A percentile compares a stretch with the other conserved stretches of the same genome.
phyloP scores from a whole-genome alignment of 305 asterid species.

The Coffea humblotiana region DNA sequence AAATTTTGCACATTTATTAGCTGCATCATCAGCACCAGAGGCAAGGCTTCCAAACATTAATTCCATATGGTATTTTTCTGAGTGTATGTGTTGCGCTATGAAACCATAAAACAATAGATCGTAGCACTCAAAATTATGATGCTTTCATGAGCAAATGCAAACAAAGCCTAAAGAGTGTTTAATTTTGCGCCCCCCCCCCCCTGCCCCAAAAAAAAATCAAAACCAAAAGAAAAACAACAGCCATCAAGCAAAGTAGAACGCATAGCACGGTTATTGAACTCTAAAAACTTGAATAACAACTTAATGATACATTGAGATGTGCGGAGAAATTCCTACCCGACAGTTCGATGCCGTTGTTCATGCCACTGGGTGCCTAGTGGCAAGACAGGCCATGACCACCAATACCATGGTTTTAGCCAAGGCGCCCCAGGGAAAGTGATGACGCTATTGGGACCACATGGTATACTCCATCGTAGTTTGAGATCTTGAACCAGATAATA shows the following conservation, averaged over 20 bases:
- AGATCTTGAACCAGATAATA: slow-evolving; percentile 48
- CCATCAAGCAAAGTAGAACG: not conserved
- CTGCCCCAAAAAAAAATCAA: too few relatives aligned
- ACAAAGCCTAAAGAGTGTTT: not conserved
- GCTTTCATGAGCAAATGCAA: not conserved
- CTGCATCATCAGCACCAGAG: not conserved
- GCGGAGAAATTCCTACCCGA: slow-evolving; percentile 54
- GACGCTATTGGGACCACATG: slow-evolving; percentile 92
- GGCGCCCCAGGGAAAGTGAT: slow-evolving; percentile 90
- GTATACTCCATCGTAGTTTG: slow-evolving; percentile 84
- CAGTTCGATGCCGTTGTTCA: slow-evolving; percentile 60
- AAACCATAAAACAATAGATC: not conserved
- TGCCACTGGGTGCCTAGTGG: slow-evolving; percentile 94
- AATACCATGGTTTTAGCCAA: slow-evolving; percentile 96
- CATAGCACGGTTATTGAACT: not conserved
- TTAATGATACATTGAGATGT: not conserved
- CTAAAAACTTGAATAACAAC: not conserved
- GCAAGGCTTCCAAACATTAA: not conserved
- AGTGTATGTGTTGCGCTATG: not conserved
- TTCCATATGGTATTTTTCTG: not conserved
- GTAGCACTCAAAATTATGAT: not conserved
- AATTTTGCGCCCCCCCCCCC: not conserved
- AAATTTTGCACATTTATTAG: not conserved
- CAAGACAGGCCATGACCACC: slow-evolving; percentile 99
- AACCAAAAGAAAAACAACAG: not conserved